Evolutionary conservation across 768 basidiomycete genomes (phyloP).

Genomic region (Boletus speciosus): DNA sequence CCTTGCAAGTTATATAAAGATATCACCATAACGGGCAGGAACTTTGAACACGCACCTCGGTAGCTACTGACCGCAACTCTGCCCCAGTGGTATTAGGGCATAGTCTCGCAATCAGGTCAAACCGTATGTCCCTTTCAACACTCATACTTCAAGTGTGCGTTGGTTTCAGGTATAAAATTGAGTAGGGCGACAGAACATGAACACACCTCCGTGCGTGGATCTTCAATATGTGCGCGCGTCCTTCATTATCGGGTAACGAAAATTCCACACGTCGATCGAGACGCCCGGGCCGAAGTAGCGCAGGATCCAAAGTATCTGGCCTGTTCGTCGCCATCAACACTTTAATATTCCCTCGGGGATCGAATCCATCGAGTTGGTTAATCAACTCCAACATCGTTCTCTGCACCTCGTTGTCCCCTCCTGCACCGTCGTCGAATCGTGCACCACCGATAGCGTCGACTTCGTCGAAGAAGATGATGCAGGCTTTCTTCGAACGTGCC

Average conservation of each 20-base stretch:
- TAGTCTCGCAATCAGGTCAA: conserved; percentile 92
- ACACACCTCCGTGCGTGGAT: conserved; percentile 91
- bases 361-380: conserved; percentile 98
- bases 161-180: neutral
- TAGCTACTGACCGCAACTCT: conserved; percentile 95
- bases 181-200: neutral
- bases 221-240: conserved; percentile 92
- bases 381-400: conserved; percentile 99
- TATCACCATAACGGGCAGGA: conserved; percentile 56
- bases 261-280: conserved; percentile 98
- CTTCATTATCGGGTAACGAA: conserved; percentile 90
- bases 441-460: conserved; percentile 98
- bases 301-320: conserved; percentile 97
- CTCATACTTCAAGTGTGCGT: conserved; percentile 68
- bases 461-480: conserved; percentile 99
- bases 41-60: conserved; percentile 58
- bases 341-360: conserved; percentile 98
- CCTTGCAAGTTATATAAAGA: conserved; percentile 84
- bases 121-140: conserved; percentile 94
- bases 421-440: conserved; percentile 96
- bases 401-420: conserved; percentile 98
- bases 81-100: conserved; percentile 99
- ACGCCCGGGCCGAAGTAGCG: conserved; percentile 91
- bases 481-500: conserved; percentile 98
- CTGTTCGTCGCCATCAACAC: conserved; percentile 99